Base-by-base conservation (phyloP, 148 eudicot species). In the Agrostemma githago region DNA sequence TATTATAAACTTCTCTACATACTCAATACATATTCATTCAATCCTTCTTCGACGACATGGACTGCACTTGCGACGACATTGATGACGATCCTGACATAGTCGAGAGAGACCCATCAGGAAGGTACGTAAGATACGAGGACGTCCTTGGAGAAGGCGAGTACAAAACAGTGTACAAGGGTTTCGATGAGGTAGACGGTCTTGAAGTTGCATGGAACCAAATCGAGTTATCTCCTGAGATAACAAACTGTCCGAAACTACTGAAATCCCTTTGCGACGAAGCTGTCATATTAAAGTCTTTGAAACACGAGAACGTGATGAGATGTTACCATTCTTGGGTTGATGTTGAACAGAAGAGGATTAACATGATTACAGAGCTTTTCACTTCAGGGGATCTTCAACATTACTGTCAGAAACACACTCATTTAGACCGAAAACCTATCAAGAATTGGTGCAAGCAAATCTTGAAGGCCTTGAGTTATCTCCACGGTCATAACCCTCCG, bases 271-370 rank as follows among this genome's bases (percentile, higher is more conserved):
- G 38, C 26, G 68, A 60, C 14, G 77, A 74, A 46, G 69, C 62
- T 4, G 8, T 21, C 3, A 19, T 77, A 8, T 42, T 81, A 56
- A 76, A 77, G 64, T 72, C 80, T 16, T 42, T 81, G 9, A 77
- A 77, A 3, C 83, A 81, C 51, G 75, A 73, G 71, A 81, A 81
- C 19, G 68, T 81, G 8, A 62, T 81, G 74, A 81, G 63, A 48
- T 81, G 78, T 44, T 77, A 77, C 17, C 59, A 79, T 21, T 81
- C 80, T 17, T 81, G 83, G 83, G 75, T 81, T 41, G 78, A 81
- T 68, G 20, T 51, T 3, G 19, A 66, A 7, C 73, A 34, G 39
- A 73, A 71, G 16, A 77, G 70, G 70, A 68, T 81, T 54, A 73
- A 81, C 64, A 77, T 81, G 72, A 71, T 81, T 11, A 81, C 83